Evolutionary conservation across 1,139 yeast genomes (phyloP).

Genomic region (Magnusiomyces ingens): DNA sequence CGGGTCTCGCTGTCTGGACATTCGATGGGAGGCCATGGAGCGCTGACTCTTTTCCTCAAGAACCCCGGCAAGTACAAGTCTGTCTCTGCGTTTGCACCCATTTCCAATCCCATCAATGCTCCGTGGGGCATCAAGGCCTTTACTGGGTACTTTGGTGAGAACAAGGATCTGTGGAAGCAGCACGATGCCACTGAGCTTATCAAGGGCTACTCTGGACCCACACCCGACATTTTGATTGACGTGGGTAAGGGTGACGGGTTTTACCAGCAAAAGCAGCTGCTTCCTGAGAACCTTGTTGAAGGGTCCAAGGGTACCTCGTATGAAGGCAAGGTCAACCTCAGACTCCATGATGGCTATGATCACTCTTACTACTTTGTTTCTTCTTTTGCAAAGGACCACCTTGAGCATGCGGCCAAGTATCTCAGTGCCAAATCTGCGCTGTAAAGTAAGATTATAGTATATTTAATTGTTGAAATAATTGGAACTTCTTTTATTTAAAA

Average conservation of each 20-base stretch:
- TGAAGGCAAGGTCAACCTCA: slow-evolving; percentile 54
- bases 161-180: slow-evolving; percentile 48
- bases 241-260: slow-evolving; percentile 75
- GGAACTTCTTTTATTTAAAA: too few species aligned
- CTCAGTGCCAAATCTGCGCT: slow-evolving; percentile 27
- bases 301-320: slow-evolving; percentile 59
- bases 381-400: slow-evolving; percentile 76
- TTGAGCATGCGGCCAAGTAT: slow-evolving; percentile 77
- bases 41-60: slow-evolving; percentile 66
- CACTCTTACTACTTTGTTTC: slow-evolving; percentile 86
- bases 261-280: slow-evolving; percentile 59
- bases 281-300: slow-evolving; percentile 64
- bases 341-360: slow-evolving; percentile 76
- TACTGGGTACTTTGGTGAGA: slow-evolving; percentile 62
- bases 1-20: slow-evolving; percentile 81
- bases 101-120: slow-evolving; percentile 65
- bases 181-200: slow-evolving; percentile 81
- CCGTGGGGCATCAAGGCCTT: slow-evolving; percentile 90
- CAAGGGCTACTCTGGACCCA: slow-evolving; percentile 46
- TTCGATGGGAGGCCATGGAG: slow-evolving; percentile 98
- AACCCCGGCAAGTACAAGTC: slow-evolving; percentile 72
- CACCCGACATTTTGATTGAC: slow-evolving; percentile 67
- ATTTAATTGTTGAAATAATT: too few species aligned
- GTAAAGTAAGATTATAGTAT: too few species aligned
- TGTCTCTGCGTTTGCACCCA: slow-evolving; percentile 89